Conservation (phyloP, 129 eudicot genomes). For the Rutidosis leptorrhynchoides region DNA sequence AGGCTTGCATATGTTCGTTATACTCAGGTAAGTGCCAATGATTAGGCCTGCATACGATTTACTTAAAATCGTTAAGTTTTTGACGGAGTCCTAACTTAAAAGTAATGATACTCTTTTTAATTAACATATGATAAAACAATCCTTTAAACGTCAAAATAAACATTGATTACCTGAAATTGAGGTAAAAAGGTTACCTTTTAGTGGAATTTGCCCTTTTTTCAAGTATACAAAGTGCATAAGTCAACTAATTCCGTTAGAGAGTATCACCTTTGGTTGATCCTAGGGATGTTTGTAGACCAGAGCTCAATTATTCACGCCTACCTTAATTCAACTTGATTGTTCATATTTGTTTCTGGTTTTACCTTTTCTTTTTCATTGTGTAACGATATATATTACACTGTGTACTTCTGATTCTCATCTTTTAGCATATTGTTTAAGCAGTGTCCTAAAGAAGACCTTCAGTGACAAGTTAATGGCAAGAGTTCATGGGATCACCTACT, state of each 20-base stretch:
- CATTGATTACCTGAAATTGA: too few relatives aligned
- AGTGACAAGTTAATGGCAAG: constrained; percentile 42
- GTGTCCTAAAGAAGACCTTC: constrained; percentile 20
- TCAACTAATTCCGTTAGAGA: neutral
- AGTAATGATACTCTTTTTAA: too few relatives aligned
- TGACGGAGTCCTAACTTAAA: too few relatives aligned
- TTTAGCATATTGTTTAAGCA: constrained; percentile 26
- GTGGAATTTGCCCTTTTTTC: too few relatives aligned
- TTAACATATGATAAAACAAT: too few relatives aligned
- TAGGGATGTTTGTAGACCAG: neutral
- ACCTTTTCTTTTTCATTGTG: constrained; percentile 8
- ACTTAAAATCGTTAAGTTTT: too few relatives aligned
- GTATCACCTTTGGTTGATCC: neutral
- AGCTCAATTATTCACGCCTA: neutral
- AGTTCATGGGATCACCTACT: constrained; percentile 58
- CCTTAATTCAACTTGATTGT: neutral
- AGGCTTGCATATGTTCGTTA: too few relatives aligned
- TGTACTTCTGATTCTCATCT: constrained; percentile 19
- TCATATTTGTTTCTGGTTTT: constrained; percentile 18
- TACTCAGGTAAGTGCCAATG: too few relatives aligned
- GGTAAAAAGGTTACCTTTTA: too few relatives aligned
- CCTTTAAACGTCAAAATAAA: too few relatives aligned
- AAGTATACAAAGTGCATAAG: too few relatives aligned
- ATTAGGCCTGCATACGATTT: too few relatives aligned
- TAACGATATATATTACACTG: constrained; percentile 24